phyloP scores from a whole-genome alignment of 805 yeast genomes.

The Metschnikowia noctiluminum region DNA sequence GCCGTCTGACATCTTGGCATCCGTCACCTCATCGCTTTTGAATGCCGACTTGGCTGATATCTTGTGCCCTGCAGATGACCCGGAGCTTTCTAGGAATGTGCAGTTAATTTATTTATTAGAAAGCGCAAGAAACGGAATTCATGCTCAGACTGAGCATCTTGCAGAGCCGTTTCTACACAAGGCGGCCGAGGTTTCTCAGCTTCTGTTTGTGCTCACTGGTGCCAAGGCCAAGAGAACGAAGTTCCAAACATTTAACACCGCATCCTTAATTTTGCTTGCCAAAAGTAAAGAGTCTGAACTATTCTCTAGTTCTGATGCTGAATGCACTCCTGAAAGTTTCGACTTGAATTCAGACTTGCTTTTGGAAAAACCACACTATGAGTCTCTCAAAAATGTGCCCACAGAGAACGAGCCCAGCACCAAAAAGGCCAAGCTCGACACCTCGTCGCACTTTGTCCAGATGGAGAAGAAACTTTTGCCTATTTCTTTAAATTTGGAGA shows the following conservation, averaged over 20 bases:
- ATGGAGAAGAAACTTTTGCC: slow-evolving; percentile 49
- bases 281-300: slow-evolving; percentile 35
- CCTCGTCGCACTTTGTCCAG: slow-evolving; percentile 17
- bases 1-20: slow-evolving; percentile 47
- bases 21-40: slow-evolving; percentile 41
- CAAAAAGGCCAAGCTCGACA: slow-evolving; percentile 42
- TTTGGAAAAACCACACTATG: slow-evolving; percentile 71
- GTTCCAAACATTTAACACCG: slow-evolving; percentile 66
- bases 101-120: slow-evolving; percentile 60
- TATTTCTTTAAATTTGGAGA: slow-evolving; percentile 56
- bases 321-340: slow-evolving; percentile 50
- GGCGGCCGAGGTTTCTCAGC: slow-evolving; percentile 56
- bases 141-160: slow-evolving; percentile 61
- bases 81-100: slow-evolving; percentile 32
- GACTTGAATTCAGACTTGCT: slow-evolving; percentile 72
- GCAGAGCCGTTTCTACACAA: slow-evolving; percentile 52
- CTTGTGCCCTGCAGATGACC: slow-evolving; percentile 27
- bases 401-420: slow-evolving; percentile 28
- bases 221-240: slow-evolving; percentile 85
- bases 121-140: slow-evolving; percentile 58
- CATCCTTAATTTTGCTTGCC: slow-evolving; percentile 77
- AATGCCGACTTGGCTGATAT: slow-evolving; percentile 28
- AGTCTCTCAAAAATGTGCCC: slow-evolving; percentile 47
- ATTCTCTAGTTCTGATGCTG: slow-evolving; percentile 17
- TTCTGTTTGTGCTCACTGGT: slow-evolving; percentile 74